Evolutionary conservation across 495 filamentous ascomycete species (phyloP).

Genomic region (Bryoglossum gracile): DNA sequence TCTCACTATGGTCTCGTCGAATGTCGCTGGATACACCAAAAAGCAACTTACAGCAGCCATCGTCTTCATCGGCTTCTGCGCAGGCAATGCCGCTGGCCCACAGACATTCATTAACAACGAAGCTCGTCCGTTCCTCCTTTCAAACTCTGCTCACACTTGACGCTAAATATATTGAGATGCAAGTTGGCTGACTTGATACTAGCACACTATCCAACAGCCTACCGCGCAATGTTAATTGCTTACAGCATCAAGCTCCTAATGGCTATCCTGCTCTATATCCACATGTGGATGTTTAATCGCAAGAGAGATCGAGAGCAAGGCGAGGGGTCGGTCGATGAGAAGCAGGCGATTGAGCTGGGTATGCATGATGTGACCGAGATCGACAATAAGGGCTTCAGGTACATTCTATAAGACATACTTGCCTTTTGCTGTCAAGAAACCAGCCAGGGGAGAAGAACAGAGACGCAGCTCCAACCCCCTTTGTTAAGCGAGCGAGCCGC

Average conservation of each 20-base stretch:
- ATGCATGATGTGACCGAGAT: slow-evolving; percentile 25
- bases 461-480: too few relatives aligned
- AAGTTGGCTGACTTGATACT: not conserved
- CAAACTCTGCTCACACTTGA: not conserved
- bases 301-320: slow-evolving; percentile 34
- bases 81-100: slow-evolving; percentile 1
- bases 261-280: slow-evolving; percentile 19
- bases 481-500: too few relatives aligned
- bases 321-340: slow-evolving; percentile 41
- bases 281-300: slow-evolving; percentile 47
- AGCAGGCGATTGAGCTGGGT: slow-evolving; percentile 57
- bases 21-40: slow-evolving; percentile 13
- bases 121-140: not conserved
- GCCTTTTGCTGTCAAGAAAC: too few relatives aligned
- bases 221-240: not conserved
- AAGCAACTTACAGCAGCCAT: slow-evolving; percentile 5
- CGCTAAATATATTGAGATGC: not conserved
- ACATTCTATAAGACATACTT: not conserved
- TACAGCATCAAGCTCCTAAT: not conserved
- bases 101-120: not conserved
- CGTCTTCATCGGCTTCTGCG: slow-evolving; percentile 6
- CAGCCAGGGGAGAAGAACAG: too few relatives aligned
- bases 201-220: not conserved
- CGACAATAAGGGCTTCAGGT: slow-evolving; percentile 10
- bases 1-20: not conserved